Conservation (phyloP, 441 rosid genomes). For the Mallotus japonicus region DNA sequence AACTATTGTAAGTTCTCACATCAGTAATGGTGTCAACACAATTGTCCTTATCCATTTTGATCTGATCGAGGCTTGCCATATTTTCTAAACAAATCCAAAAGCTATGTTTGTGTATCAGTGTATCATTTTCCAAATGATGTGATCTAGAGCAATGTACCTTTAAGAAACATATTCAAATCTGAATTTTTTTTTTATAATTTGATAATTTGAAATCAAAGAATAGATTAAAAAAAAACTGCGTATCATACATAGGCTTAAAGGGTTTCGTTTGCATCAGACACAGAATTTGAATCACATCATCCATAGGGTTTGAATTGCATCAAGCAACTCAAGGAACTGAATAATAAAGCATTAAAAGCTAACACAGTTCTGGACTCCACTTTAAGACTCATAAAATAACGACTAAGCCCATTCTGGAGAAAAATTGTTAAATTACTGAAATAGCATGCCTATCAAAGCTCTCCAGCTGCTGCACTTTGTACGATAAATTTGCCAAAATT, state of each 20-base stretch:
- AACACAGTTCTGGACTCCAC: neutral
- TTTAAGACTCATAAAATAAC: neutral
- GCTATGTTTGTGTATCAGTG: neutral
- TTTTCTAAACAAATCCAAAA: neutral
- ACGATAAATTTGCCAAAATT: too few relatives aligned
- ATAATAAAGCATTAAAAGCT: neutral
- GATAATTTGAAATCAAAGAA: neutral
- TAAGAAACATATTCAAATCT: neutral
- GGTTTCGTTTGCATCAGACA: too few relatives aligned
- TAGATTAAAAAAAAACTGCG: neutral
- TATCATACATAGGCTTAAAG: neutral
- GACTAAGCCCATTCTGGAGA: neutral
- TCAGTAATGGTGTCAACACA: neutral
- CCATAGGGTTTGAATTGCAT: neutral
- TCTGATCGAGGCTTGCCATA: constrained; percentile 2
- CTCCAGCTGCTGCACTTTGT: neutral
- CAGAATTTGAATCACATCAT: neutral
- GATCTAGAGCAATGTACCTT: neutral
- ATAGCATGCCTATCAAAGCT: neutral
- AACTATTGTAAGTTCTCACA: neutral
- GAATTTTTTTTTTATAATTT: neutral
- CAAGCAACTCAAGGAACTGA: neutral
- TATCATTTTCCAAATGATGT: neutral
- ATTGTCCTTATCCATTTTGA: neutral
- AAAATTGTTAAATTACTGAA: neutral